Evolutionary conservation across 148 eudicot genomes (phyloP).

Genomic region (Vaccinium darrowii): DNA sequence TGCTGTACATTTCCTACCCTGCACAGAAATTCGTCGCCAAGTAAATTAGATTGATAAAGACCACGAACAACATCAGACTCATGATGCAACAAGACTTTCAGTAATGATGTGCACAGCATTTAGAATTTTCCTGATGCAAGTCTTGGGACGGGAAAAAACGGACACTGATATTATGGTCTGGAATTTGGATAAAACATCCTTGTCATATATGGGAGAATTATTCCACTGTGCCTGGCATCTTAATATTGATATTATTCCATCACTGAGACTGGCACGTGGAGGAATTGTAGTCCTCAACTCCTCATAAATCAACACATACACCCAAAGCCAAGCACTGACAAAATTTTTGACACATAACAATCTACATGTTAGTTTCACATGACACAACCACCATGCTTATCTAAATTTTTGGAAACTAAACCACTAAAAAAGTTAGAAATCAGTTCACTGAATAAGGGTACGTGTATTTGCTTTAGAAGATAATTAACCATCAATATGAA

Average conservation of each 20-base stretch:
- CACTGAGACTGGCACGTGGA: neutral
- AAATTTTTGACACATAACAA: neutral
- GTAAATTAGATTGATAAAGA: neutral
- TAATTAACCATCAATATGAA: neutral
- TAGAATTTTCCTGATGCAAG: neutral
- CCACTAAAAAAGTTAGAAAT: too few species aligned
- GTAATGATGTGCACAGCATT: neutral
- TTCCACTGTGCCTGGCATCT: neutral
- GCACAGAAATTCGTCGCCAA: neutral
- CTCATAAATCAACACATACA: neutral
- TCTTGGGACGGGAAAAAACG: neutral
- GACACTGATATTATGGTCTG: neutral
- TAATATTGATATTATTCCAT: neutral
- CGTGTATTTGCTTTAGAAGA: neutral
- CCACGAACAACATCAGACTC: neutral
- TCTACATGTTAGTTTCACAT: neutral
- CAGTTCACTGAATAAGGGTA: neutral
- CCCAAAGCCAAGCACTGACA: neutral
- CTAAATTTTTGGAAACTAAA: neutral
- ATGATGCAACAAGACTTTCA: neutral
- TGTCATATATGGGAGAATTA: neutral
- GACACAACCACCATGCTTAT: neutral
- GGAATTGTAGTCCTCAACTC: neutral
- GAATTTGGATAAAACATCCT: neutral
- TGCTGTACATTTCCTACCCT: constrained; percentile 98